These are phyloP conservation scores for Trypanosoma congolense DNA, from an alignment of 208 protist species.

Conservation along the genomic window DNA sequence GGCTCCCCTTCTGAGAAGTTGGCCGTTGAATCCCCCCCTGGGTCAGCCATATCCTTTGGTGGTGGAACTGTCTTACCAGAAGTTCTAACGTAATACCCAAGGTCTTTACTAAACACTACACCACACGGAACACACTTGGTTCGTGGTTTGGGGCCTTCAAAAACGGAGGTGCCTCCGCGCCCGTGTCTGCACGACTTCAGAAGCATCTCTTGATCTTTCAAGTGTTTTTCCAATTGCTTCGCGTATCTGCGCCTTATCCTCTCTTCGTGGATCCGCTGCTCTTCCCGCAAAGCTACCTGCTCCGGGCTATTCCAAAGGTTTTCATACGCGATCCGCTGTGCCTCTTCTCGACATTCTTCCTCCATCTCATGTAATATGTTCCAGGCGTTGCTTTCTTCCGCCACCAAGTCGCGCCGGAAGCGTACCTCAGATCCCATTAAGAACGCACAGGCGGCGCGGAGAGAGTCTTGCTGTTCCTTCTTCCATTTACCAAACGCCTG, in stretches of 20 bases:
- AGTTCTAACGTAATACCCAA: slow-evolving; percentile 64
- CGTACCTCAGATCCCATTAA: slow-evolving; percentile 39
- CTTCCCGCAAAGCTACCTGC: slow-evolving; percentile 56
- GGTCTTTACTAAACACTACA: slow-evolving; percentile 58
- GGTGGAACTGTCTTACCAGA: slow-evolving; percentile 23
- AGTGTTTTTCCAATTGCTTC: slow-evolving; percentile 27
- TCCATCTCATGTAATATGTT: slow-evolving; percentile 19
- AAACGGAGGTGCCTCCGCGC: slow-evolving; percentile 41
- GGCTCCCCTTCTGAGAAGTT: too few relatives aligned
- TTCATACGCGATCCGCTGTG: slow-evolving; percentile 52
- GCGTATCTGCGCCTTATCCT: slow-evolving; percentile 23
- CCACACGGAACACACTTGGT: slow-evolving; percentile 58
- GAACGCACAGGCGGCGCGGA: slow-evolving; percentile 55
- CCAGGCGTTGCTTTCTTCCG: slow-evolving; percentile 25
- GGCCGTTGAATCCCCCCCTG: background rate
- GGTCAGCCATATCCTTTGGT: slow-evolving; percentile 5
- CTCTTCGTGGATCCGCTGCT: slow-evolving; percentile 36
- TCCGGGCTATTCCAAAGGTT: slow-evolving; percentile 73
- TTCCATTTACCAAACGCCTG: slow-evolving; percentile 7
- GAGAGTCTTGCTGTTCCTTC: slow-evolving; percentile 19
- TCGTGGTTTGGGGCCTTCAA: slow-evolving; percentile 35
- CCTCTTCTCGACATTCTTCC: slow-evolving; percentile 26
- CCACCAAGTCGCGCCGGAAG: slow-evolving; percentile 19
- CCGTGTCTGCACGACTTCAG: slow-evolving; percentile 65
- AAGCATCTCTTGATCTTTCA: slow-evolving; percentile 48